Percentiles rank a stretch among this genome's conserved stretches.
Conservation (phyloP, 2,329 filamentous ascomycete species). For the Botrytis squamosa region DNA sequence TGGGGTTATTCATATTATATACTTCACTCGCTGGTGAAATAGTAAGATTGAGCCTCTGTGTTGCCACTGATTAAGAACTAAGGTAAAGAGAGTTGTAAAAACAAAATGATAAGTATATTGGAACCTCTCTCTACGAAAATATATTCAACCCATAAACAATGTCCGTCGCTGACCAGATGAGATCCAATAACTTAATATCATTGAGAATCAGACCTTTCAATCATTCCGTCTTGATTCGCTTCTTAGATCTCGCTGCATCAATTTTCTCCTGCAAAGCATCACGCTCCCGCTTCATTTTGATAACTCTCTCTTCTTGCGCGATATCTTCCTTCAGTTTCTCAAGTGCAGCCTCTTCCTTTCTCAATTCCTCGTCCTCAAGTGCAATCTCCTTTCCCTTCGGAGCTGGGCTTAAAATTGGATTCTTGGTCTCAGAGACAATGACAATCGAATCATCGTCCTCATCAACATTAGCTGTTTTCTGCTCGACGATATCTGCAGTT, state of each 20-base stretch:
- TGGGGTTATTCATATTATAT: neutral
- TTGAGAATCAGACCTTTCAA: neutral
- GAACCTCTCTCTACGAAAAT: too few species aligned
- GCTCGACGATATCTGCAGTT: too few species aligned
- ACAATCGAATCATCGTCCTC: too few species aligned
- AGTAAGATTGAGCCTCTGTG: too few species aligned
- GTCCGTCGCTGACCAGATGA: neutral
- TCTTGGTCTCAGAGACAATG: too few species aligned
- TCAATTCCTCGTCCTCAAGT: neutral
- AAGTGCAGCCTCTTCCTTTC: neutral
- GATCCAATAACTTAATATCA: too few species aligned
- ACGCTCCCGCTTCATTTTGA: slow-evolving; percentile 13
- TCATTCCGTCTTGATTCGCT: neutral
- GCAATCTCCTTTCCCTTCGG: too few species aligned
- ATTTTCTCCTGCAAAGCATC: neutral
- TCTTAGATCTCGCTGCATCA: neutral
- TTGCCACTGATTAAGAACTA: too few species aligned
- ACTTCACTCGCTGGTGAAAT: neutral
- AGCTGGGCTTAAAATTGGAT: too few species aligned
- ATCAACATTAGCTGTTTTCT: too few species aligned
- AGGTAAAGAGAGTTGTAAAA: neutral
- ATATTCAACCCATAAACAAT: neutral
- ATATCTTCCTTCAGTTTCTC: slow-evolving; percentile 11
- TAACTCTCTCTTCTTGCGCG: slow-evolving; percentile 8
- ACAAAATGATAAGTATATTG: neutral